These are phyloP conservation scores for Termitomyces heimii DNA, from an alignment of 768 basidiomycete species.

Conservation along the genomic window DNA sequence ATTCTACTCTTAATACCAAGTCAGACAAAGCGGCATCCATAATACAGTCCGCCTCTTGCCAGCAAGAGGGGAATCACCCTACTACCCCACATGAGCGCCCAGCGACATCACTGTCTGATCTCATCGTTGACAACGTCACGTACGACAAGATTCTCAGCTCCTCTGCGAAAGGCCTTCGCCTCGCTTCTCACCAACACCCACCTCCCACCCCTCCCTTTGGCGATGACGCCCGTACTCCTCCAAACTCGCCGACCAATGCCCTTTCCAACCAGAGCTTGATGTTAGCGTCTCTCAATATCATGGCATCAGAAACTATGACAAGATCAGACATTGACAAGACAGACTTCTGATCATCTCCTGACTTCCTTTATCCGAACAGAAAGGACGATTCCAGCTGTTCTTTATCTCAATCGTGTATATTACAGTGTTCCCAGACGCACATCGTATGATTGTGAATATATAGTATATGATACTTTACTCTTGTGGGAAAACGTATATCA, in stretches of 20 bases:
- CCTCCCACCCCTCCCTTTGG: neutral
- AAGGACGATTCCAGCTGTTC: neutral
- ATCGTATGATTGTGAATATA: neutral
- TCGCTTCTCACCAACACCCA: neutral
- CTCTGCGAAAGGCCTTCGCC: constrained; percentile 10
- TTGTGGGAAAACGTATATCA: neutral
- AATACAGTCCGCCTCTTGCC: neutral
- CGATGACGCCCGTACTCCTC: constrained; percentile 14
- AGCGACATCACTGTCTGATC: constrained; percentile 12
- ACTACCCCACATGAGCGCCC: neutral
- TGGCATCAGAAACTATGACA: constrained; percentile 1
- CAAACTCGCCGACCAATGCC: constrained; percentile 11
- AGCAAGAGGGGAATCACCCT: neutral
- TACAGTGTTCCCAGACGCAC: neutral
- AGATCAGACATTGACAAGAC: neutral
- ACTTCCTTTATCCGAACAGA: neutral
- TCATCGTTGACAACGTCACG: constrained; percentile 16
- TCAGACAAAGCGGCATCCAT: neutral
- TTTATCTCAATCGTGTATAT: neutral
- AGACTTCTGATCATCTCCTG: neutral
- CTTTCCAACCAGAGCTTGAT: constrained; percentile 5
- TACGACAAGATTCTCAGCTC: constrained; percentile 20
- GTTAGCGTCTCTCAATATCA: constrained; percentile 6
- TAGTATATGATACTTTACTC: neutral
- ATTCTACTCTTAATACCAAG: constrained; percentile 3